phyloP scores from a whole-genome alignment of 176 grass and related monocot species.

The Triticum aestivum region IWGSC_CS_RefSeq_v2.1 NC_057806.1:490783017-490783516 shows the following conservation, averaged over 20 bases:
- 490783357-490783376: constrained; percentile 10
- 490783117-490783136: constrained; percentile 58
- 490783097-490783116: constrained; percentile 64
- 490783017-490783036: constrained; percentile 33
- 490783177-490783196: constrained; percentile 55
- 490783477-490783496: not conserved
- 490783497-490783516: not conserved
- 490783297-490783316: constrained; percentile 76
- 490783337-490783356: constrained; percentile 3
- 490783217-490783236: constrained; percentile 74
- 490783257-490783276: constrained; percentile 51
- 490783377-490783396: not conserved
- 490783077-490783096: constrained; percentile 43
- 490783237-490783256: constrained; percentile 68
- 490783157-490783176: constrained; percentile 63
- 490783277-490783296: constrained; percentile 55
- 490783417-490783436: not conserved
- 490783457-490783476: constrained; percentile 1
- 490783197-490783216: constrained; percentile 62
- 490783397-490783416: not conserved
- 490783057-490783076: constrained; percentile 69
- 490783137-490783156: constrained; percentile 61
- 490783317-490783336: constrained; percentile 43
- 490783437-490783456: not conserved
- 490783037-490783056: constrained; percentile 37